Conservation (phyloP, 805 yeast species). For the Wickerhamiella parazyma region DNA sequence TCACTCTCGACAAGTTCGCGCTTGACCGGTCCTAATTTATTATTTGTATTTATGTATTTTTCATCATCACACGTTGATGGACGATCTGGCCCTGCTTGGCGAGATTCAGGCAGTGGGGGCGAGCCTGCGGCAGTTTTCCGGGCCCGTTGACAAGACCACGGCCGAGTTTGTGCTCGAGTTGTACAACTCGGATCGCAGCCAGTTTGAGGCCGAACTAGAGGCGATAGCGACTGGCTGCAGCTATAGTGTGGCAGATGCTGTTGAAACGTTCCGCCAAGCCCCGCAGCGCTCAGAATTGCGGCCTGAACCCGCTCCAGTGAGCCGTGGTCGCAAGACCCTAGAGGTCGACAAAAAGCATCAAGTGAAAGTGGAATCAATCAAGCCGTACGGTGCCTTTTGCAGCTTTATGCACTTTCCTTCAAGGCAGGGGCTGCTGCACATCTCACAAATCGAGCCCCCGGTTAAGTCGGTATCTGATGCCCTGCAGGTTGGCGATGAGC, state of each 20-base stretch:
- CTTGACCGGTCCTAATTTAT: not conserved
- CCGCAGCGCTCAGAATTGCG: not conserved
- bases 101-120: not conserved
- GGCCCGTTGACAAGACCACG: slow-evolving; percentile 16
- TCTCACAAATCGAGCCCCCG: slow-evolving; percentile 44
- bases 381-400: slow-evolving; percentile 70
- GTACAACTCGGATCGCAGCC: slow-evolving; percentile 22
- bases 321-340: slow-evolving; percentile 24
- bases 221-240: slow-evolving; percentile 19
- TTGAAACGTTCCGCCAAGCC: not conserved
- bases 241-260: not conserved
- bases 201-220: slow-evolving; percentile 28
- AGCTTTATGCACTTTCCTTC: too few relatives aligned
- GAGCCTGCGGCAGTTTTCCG: not conserved
- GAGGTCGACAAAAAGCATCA: slow-evolving; percentile 36
- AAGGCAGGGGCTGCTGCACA: slow-evolving; percentile 43
- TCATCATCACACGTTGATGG: not conserved
- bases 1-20: slow-evolving; percentile 1
- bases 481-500: slow-evolving; percentile 42
- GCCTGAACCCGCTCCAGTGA: too few relatives aligned
- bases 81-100: not conserved
- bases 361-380: slow-evolving; percentile 49
- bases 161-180: slow-evolving; percentile 36
- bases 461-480: slow-evolving; percentile 40
- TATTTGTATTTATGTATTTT: not conserved